These are phyloP conservation scores for Globisporangium middletonii DNA, from an alignment of 352 stramenopile genomes.

Conservation along the genomic window DNA sequence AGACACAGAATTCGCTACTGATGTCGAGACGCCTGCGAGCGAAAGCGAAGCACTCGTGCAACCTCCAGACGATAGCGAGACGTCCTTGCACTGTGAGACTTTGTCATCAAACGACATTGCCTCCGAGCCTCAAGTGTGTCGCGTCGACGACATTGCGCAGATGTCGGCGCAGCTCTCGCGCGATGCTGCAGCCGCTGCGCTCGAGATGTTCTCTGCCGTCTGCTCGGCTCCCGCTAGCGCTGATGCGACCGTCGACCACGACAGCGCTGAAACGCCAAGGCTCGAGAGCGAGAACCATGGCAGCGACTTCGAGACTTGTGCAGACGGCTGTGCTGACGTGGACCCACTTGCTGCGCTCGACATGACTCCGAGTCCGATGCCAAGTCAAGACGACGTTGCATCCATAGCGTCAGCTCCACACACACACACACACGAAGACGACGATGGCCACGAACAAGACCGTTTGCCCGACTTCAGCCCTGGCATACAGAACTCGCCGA, in stretches of 20 bases:
- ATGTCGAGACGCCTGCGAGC: too few relatives aligned
- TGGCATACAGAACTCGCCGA: slow-evolving; percentile 2
- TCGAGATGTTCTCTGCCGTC: slow-evolving; percentile 5
- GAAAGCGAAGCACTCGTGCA: too few relatives aligned
- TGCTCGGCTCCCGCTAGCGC: background rate
- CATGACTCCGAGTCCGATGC: too few relatives aligned
- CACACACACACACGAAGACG: too few relatives aligned
- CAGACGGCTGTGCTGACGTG: too few relatives aligned
- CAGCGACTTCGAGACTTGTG: too few relatives aligned
- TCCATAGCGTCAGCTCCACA: background rate
- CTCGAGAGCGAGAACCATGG: too few relatives aligned
- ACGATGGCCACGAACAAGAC: background rate
- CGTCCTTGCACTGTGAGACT: too few relatives aligned
- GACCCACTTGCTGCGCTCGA: too few relatives aligned
- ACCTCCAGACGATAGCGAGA: too few relatives aligned
- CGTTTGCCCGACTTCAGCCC: background rate
- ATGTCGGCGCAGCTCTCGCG: slow-evolving; percentile 1
- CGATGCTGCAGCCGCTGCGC: slow-evolving; percentile 2
- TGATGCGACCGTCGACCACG: background rate
- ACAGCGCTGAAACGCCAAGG: background rate
- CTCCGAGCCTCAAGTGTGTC: background rate
- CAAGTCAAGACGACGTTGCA: too few relatives aligned
- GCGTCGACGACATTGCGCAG: slow-evolving; percentile 1
- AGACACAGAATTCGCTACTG: too few relatives aligned
- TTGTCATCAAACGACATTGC: background rate